Evolutionary conservation across 164 flowering plant species (phyloP), one percentile per base, ranked within the genome.

Genomic region (Cinnamomum chago): DNA sequence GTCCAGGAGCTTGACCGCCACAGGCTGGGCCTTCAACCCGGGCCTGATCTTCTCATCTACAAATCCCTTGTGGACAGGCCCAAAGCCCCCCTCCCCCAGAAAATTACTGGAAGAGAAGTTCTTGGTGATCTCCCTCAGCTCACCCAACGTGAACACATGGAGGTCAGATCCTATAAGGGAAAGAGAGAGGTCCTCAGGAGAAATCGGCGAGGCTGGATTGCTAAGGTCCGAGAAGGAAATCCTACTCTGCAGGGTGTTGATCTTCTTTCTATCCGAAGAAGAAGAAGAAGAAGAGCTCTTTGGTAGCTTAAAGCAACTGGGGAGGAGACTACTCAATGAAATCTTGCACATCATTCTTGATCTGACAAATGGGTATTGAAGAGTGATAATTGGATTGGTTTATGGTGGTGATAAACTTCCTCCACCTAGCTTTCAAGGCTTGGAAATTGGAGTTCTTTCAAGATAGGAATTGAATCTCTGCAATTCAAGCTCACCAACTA

Each of bases 31-130:
- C 73, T 81, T 71, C 79, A 93, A 69, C 0, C 93, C 96, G 9
- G 86, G 84, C 74, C 86, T 80, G 58, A 85, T 67, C 76, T 84
- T 87, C 20, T 91, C 94, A 73, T 87, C 88, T 22, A 91, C 78
- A 79, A 88, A 88, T 22, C 97, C 97, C 65, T 93, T 93, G 69
- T 90, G 86, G 33, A 93, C 97, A 2, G 84, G 82, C 0, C 97
- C 97, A 50, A 93, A 93, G 71, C 97, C 97, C 13, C 96, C 97
- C 78, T 91, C 94, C 0, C 94, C 95, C 0, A 93, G 84, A 65
- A 79, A 83, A 75, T 87, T 88, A 40, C 82, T 77, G 11, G 79
- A 77, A 0, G 90, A 84, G 82, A 90, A 90, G 71, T 73, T 79
- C 14, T 81, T 79, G 0, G 97, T 90, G 47, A 93, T 85, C 68